Conservation (phyloP, 2,329 filamentous ascomycete genomes). For the Epichloe festucae region DNA sequence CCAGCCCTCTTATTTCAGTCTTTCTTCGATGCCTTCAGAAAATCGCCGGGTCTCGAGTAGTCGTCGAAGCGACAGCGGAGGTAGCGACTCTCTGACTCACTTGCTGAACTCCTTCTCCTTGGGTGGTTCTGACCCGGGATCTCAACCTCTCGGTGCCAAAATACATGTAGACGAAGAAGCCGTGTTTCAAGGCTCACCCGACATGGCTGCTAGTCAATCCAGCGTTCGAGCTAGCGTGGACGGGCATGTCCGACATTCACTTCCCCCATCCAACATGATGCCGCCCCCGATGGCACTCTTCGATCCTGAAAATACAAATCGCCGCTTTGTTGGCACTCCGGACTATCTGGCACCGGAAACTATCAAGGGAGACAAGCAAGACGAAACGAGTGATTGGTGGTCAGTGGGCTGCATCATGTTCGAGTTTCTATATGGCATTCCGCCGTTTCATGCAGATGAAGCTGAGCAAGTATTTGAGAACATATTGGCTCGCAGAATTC, state of each 20-base stretch:
- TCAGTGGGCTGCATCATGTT: slow-evolving; percentile 97
- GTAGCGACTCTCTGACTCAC: slow-evolving; percentile 70
- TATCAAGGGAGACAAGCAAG: slow-evolving; percentile 86
- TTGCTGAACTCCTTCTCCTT: slow-evolving; percentile 74
- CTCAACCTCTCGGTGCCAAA: slow-evolving; percentile 31
- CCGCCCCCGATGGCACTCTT: slow-evolving; percentile 89
- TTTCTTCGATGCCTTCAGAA: slow-evolving; percentile 43
- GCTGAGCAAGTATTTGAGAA: slow-evolving; percentile 96
- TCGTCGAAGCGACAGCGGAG: slow-evolving; percentile 81
- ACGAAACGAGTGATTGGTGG: slow-evolving; percentile 99
- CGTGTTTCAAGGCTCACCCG: slow-evolving; percentile 62
- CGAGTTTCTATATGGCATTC: slow-evolving; percentile 85
- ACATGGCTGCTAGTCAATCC: slow-evolving; percentile 40
- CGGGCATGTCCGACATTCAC: slow-evolving; percentile 19
- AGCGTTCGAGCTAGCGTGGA: slow-evolving; percentile 20
- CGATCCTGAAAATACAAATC: slow-evolving; percentile 84
- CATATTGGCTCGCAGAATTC: slow-evolving; percentile 77
- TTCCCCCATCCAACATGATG: slow-evolving; percentile 56
- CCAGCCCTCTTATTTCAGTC: slow-evolving; percentile 87
- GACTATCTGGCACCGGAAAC: slow-evolving; percentile 97
- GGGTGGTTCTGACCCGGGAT: slow-evolving; percentile 40
- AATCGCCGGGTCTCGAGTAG: slow-evolving; percentile 56
- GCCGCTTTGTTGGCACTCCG: slow-evolving; percentile 89
- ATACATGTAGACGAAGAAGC: slow-evolving; percentile 64
- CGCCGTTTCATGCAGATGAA: slow-evolving; percentile 81